A percentile compares a stretch with the other conserved stretches of the same genome.
Conservation (phyloP, 2,329 filamentous ascomycete species). For the Pseudogymnoascus sp. region DNA sequence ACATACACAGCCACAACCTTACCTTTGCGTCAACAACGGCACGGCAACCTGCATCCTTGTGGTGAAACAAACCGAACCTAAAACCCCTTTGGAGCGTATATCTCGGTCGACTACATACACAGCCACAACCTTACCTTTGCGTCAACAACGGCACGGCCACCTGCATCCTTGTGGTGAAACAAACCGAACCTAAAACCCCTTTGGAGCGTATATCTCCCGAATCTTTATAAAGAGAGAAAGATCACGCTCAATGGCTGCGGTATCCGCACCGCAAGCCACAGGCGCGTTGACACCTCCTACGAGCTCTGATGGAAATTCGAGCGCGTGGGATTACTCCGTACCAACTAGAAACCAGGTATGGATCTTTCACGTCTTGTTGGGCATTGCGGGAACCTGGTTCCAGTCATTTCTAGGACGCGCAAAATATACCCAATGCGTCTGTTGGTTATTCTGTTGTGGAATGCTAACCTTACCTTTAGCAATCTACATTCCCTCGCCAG, state of each 20-base stretch:
- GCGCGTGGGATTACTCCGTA: conserved; percentile 26
- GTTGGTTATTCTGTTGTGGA: background rate
- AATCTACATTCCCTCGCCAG: background rate
- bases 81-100: conserved; percentile 2
- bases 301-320: conserved; percentile 24
- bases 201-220: background rate
- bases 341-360: conserved; percentile 24
- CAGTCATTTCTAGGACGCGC: background rate
- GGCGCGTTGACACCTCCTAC: conserved; percentile 25
- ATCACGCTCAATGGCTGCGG: conserved; percentile 25
- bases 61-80: conserved; percentile 5
- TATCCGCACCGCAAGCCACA: conserved; percentile 28
- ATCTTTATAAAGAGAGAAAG: conserved; percentile 3
- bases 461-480: background rate
- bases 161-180: conserved; percentile 7
- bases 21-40: conserved; percentile 3
- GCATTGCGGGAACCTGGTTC: background rate
- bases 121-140: background rate
- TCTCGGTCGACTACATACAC: no score
- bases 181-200: conserved; percentile 2
- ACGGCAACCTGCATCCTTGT: conserved; percentile 5
- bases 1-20: background rate
- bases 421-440: background rate
- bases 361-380: background rate
- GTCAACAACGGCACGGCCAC: conserved; percentile 5